Evolutionary conservation across 2,329 filamentous ascomycete species (phyloP).

Genomic region (Ceratocystis colombiana): DNA sequence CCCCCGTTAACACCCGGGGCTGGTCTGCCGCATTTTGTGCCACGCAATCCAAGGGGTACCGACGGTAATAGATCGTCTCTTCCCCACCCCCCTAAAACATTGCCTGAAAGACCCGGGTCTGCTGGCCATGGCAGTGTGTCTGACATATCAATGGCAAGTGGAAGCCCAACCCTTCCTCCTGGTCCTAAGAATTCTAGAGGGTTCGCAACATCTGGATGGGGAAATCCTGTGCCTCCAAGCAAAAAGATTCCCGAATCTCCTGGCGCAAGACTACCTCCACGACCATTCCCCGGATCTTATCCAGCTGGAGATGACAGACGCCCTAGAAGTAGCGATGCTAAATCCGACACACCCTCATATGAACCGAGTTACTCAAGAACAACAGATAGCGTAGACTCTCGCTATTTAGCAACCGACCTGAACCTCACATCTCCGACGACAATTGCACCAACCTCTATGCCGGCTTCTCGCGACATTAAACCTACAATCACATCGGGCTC

Average conservation of each 20-base stretch:
- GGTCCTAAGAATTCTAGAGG: conserved; percentile 18
- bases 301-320: conserved; percentile 36
- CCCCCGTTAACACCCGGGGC: conserved; percentile 44
- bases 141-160: conserved; percentile 23
- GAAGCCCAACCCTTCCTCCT: conserved; percentile 32
- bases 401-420: background rate
- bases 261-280: conserved; percentile 36
- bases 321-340: conserved; percentile 46
- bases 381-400: background rate
- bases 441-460: background rate
- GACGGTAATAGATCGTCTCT: conserved; percentile 29
- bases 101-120: conserved; percentile 42
- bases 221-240: conserved; percentile 40
- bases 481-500: background rate
- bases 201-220: conserved; percentile 35
- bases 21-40: conserved; percentile 37
- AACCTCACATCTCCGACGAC: conserved; percentile 18
- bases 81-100: conserved; percentile 26
- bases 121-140: conserved; percentile 32
- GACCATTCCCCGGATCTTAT: conserved; percentile 27
- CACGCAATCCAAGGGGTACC: conserved; percentile 47
- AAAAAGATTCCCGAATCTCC: conserved; percentile 46
- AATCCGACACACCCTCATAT: conserved; percentile 31
- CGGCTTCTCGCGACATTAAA: conserved; percentile 9
- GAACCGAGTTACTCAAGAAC: conserved; percentile 7